Evolutionary conservation across 140 eudicot species (phyloP).

Genomic region (Erigeron philadelphicus): DNA sequence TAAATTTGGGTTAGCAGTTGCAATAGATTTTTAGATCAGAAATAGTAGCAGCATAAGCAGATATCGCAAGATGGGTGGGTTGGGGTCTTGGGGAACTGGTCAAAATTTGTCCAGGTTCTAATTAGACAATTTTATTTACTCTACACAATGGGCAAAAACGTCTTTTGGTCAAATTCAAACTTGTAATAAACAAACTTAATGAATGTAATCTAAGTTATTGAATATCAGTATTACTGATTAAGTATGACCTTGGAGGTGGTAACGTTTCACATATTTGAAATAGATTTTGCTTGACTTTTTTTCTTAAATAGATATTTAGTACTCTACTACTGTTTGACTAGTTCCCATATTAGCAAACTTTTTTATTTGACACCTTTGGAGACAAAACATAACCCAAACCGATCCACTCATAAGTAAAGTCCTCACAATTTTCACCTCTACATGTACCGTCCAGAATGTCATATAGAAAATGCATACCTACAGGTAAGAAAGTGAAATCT

Average conservation of each 20-base stretch:
- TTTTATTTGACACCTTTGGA: neutral
- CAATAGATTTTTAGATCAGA: neutral
- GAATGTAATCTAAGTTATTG: too few species aligned
- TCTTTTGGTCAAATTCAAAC: too few species aligned
- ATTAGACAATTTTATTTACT: too few species aligned
- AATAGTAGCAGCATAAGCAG: neutral
- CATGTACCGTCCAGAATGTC: neutral
- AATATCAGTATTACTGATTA: too few species aligned
- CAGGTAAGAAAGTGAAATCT: constrained; percentile 84
- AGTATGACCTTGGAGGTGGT: too few species aligned
- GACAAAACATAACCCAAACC: constrained; percentile 5
- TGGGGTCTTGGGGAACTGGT: neutral
- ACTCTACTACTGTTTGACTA: neutral
- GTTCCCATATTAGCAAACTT: neutral
- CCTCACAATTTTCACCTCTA: neutral
- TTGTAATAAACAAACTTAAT: too few species aligned
- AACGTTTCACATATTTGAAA: neutral
- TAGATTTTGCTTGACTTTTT: neutral
- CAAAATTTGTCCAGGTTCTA: too few species aligned
- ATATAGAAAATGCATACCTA: constrained; percentile 43
- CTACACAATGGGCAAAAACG: too few species aligned
- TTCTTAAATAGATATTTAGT: too few species aligned
- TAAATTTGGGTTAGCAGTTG: neutral
- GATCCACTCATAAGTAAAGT: neutral
- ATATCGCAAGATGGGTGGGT: neutral